These are phyloP conservation scores for Talaromyces amestolkiae DNA, from an alignment of 2,329 filamentous ascomycete genomes.

Conservation along the genomic window DNA sequence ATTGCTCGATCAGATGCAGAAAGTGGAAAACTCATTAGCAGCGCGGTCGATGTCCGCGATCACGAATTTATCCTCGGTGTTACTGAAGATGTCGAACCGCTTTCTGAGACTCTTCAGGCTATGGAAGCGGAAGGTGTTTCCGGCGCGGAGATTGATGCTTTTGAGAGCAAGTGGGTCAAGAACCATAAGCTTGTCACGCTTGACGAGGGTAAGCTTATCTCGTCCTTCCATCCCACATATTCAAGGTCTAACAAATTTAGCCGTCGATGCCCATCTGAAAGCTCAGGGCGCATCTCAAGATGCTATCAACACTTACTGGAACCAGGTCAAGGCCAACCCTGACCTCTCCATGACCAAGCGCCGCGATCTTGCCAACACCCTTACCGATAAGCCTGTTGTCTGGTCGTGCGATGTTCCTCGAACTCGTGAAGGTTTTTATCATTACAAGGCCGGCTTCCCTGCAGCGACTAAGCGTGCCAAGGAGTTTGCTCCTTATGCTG, in stretches of 20 bases:
- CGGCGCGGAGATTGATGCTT: slow-evolving; percentile 77
- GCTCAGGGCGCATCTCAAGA: slow-evolving; percentile 62
- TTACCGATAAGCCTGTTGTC: slow-evolving; percentile 66
- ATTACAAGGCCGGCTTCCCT: slow-evolving; percentile 65
- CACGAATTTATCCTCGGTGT: slow-evolving; percentile 96
- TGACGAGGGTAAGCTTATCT: slow-evolving; percentile 63
- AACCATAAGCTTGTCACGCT: slow-evolving; percentile 81
- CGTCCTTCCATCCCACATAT: background rate
- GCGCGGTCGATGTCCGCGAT: slow-evolving; percentile 87
- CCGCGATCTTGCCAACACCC: slow-evolving; percentile 66
- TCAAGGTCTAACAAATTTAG: slow-evolving; percentile 36
- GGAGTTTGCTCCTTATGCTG: slow-evolving; percentile 86
- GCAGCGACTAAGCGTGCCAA: slow-evolving; percentile 92
- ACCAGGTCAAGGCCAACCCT: slow-evolving; percentile 60
- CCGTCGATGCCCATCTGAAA: slow-evolving; percentile 71
- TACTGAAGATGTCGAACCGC: slow-evolving; percentile 70
- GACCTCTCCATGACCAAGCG: slow-evolving; percentile 77
- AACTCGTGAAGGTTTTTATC: slow-evolving; percentile 72
- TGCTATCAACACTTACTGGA: slow-evolving; percentile 67
- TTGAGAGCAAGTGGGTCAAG: slow-evolving; percentile 86
- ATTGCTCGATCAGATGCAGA: slow-evolving; percentile 96
- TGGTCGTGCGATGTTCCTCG: slow-evolving; percentile 92
- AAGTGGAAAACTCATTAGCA: slow-evolving; percentile 84
- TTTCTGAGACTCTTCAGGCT: slow-evolving; percentile 82
- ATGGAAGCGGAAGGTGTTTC: slow-evolving; percentile 82